Evolutionary conservation across 257 asterid genomes (phyloP), one percentile per base, ranked within the genome.

Genomic region (Marsdenia floribunda): DNA sequence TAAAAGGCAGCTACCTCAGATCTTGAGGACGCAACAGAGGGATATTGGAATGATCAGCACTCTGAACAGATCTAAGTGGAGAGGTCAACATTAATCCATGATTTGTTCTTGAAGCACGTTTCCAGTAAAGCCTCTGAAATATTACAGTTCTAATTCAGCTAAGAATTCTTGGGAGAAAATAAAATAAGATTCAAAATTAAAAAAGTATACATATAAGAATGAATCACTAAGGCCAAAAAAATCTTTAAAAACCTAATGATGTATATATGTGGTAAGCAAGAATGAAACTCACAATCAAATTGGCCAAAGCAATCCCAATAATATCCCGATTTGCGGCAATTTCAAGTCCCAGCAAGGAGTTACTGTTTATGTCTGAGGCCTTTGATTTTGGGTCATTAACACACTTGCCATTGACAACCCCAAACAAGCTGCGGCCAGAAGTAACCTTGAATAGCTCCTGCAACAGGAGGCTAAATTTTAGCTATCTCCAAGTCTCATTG

Each of bases 61-160:
- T 85, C 79, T 87, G 78, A 80, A 85, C 85, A 73, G 91, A 87
- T 76, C 95, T 88, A 73, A 94, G 91, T 0, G 99, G 97, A 79
- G 97, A 90, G 83, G 96, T 90, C 85, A 92, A 68, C 96, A 92
- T 92, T 88, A 94, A 76, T 73, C 98, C 98, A 59, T 84, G 85
- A 76, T 88, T 87, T 50, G 85, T 82, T 83, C 90, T 89, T 38
- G 99, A 94, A 42, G 97, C 94, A 74, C 96, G 91, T 80, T 94
- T 94, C 99, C 99, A 94, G 83, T 94, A 90, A 70, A 94, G 93
- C 87, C 97, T 90, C 99, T 94, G 97, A 78, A 85, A 83, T 50
- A 75, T 52, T n/a, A 52, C 61, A 72, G 12, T 58, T 49, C 57
- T 42, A 67, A 9, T 75, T 74, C 71, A 60, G 77, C 24, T 35